These are phyloP conservation scores for Rhododendron kiyosumense DNA, from an alignment of 148 eudicot genomes.

Conservation along the genomic window DNA sequence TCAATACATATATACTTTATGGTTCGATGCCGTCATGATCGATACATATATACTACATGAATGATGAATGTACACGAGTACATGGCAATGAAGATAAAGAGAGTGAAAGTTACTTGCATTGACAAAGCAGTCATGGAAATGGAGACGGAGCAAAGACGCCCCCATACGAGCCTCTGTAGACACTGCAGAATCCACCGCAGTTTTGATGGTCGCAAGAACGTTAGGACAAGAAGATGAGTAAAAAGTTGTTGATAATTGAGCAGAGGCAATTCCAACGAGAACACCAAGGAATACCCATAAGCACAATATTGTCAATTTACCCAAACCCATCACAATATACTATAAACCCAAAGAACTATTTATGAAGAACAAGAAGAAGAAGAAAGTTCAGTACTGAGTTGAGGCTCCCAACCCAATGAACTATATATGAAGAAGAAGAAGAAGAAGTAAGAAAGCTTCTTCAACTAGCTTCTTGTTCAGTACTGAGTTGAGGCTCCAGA, in stretches of 20 bases:
- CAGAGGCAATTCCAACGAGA: not conserved
- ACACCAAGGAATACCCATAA: not conserved
- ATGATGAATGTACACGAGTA: not conserved
- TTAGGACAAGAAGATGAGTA: constrained; percentile 30
- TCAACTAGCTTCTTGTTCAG: not conserved
- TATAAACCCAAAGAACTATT: not conserved
- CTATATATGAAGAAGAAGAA: not conserved
- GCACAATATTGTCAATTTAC: not conserved
- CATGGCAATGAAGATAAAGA: not conserved
- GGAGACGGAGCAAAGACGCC: not conserved
- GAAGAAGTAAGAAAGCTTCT: not conserved
- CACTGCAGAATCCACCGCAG: constrained; percentile 39
- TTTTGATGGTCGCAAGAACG: constrained; percentile 36
- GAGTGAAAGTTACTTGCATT: constrained; percentile 20
- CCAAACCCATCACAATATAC: not conserved
- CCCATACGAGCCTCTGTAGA: constrained; percentile 61
- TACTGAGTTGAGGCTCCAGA: not conserved
- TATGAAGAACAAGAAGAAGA: not conserved
- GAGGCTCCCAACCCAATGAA: not conserved
- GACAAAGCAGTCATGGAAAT: constrained; percentile 28
- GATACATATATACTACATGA: no score
- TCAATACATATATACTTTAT: no score
- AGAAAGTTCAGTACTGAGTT: not conserved
- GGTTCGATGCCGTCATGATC: no score
- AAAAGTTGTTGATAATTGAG: not conserved